Evolutionary conservation across 257 asterid genomes (phyloP).

Genomic region (Primulina eburnea): DNA sequence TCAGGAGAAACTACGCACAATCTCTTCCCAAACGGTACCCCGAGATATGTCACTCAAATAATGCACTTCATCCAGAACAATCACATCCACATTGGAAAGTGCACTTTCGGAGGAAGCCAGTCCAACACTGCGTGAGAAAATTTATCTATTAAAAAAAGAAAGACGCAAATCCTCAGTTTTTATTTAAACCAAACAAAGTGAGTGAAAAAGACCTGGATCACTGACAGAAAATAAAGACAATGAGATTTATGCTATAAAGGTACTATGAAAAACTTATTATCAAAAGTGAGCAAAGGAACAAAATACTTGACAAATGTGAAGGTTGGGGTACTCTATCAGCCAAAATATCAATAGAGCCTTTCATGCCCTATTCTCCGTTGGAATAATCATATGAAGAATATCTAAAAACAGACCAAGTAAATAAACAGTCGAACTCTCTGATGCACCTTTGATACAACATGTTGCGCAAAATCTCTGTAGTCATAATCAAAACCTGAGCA

Average conservation of each 20-base stretch:
- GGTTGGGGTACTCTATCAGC: slow-evolving; percentile 11
- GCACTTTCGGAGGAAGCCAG: slow-evolving; percentile 73
- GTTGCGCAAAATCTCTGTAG: slow-evolving; percentile 95
- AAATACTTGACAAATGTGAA: background rate
- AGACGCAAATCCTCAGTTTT: slow-evolving; percentile 11
- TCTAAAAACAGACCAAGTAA: slow-evolving; percentile 16
- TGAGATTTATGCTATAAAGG: slow-evolving; percentile 5
- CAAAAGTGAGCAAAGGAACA: background rate
- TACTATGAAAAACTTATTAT: slow-evolving; percentile 14
- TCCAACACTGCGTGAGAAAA: slow-evolving; percentile 65
- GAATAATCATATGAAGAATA: slow-evolving; percentile 7
- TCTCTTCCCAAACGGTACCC: slow-evolving; percentile 99
- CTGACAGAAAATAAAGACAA: slow-evolving; percentile 1
- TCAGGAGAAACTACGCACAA: slow-evolving; percentile 57
- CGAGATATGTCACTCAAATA: slow-evolving; percentile 94
- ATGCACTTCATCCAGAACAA: slow-evolving; percentile 99
- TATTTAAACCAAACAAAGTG: background rate
- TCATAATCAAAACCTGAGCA: slow-evolving; percentile 93
- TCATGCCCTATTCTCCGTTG: slow-evolving; percentile 13
- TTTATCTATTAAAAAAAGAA: slow-evolving; percentile 7
- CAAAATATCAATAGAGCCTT: background rate
- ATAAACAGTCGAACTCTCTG: slow-evolving; percentile 16
- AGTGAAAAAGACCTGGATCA: background rate
- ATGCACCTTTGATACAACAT: slow-evolving; percentile 86
- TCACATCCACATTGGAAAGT: slow-evolving; percentile 88